Conservation (phyloP, 768 basidiomycete genomes). For the Mycena sanguinolenta region DNA sequence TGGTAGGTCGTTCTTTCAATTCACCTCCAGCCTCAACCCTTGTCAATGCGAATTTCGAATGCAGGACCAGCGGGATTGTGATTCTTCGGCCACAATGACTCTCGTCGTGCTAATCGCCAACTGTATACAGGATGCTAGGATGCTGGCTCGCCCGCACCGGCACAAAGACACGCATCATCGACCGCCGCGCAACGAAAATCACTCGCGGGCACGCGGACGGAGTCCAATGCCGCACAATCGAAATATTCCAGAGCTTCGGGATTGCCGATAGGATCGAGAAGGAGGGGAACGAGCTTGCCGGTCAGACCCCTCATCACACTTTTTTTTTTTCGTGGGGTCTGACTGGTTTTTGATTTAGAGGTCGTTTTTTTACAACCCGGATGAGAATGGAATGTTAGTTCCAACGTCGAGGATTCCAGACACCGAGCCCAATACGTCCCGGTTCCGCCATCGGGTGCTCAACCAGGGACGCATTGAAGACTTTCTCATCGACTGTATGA, state of each 20-base stretch:
- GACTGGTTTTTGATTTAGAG: constrained; percentile 6
- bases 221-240: constrained; percentile 67
- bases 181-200: constrained; percentile 49
- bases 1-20: constrained; percentile 6
- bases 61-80: constrained; percentile 37
- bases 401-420: constrained; percentile 33
- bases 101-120: neutral
- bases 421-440: constrained; percentile 32
- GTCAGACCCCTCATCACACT: neutral
- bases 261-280: constrained; percentile 31
- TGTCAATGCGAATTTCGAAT: neutral
- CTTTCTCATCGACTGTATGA: constrained; percentile 58
- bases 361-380: constrained; percentile 34
- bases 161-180: constrained; percentile 60
- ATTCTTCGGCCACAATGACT: neutral
- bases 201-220: constrained; percentile 68
- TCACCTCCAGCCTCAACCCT: neutral
- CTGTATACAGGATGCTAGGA: constrained; percentile 32
- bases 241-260: constrained; percentile 57
- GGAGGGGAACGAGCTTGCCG: constrained; percentile 33
- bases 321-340: neutral
- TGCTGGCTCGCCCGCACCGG: constrained; percentile 57
- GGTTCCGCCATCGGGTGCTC: constrained; percentile 48
- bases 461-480: constrained; percentile 59
- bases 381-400: constrained; percentile 28